Evolutionary conservation across 768 basidiomycete genomes (phyloP).

Genomic region (Psilocybe sp.): DNA sequence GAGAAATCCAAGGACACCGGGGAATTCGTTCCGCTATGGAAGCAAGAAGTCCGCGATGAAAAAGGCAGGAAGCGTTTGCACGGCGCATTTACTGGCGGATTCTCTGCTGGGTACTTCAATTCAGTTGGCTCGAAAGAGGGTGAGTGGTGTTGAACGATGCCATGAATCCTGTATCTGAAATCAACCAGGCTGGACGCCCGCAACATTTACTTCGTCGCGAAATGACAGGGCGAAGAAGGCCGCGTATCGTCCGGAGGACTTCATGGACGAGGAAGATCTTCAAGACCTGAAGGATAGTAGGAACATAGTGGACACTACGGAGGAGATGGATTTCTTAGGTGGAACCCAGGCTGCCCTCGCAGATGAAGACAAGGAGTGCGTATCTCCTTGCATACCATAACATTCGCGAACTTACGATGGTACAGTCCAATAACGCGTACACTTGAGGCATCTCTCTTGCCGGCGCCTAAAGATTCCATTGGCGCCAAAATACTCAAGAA

Average conservation of each 20-base stretch:
- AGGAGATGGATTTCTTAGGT: slow-evolving; percentile 70
- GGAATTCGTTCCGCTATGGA: slow-evolving; percentile 97
- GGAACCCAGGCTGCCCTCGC: slow-evolving; percentile 48
- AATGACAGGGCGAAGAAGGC: slow-evolving; percentile 66
- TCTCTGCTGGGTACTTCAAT: slow-evolving; percentile 97
- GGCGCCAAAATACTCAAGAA: slow-evolving; percentile 87
- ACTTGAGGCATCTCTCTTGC: slow-evolving; percentile 65
- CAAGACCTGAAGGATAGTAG: slow-evolving; percentile 75
- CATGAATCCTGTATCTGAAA: not conserved
- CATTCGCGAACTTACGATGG: not conserved
- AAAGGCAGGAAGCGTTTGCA: slow-evolving; percentile 91
- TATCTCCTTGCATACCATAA: slow-evolving; percentile 9
- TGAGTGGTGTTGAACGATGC: slow-evolving; percentile 21
- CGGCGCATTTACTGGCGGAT: slow-evolving; percentile 98
- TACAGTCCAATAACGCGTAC: slow-evolving; percentile 59
- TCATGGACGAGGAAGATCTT: slow-evolving; percentile 99
- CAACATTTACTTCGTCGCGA: slow-evolving; percentile 90
- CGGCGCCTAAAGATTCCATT: slow-evolving; percentile 73
- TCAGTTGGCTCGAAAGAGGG: slow-evolving; percentile 96
- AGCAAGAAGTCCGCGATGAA: slow-evolving; percentile 96
- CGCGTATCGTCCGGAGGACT: slow-evolving; percentile 77
- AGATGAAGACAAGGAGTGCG: slow-evolving; percentile 59
- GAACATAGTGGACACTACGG: slow-evolving; percentile 74
- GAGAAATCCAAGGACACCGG: slow-evolving; percentile 89
- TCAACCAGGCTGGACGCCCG: slow-evolving; percentile 85